Percentiles rank a stretch among this genome's conserved stretches.
These are phyloP conservation scores for Rickenella mellea DNA, from an alignment of 768 basidiomycete genomes.

Conservation along the genomic window DNA sequence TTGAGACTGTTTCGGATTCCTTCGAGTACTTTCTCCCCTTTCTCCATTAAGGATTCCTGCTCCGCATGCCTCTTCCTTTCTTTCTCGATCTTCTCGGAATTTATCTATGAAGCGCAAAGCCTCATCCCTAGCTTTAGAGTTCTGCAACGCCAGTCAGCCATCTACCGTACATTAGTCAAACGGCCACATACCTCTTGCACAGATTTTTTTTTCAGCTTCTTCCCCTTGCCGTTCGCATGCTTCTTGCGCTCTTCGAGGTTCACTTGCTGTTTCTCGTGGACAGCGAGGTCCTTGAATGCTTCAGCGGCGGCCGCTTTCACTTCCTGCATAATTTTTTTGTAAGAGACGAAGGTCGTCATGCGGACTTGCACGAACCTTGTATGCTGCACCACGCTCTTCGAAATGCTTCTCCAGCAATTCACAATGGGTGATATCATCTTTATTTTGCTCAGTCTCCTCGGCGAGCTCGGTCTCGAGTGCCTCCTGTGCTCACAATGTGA, in stretches of 20 bases:
- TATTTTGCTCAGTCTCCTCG: constrained; percentile 66
- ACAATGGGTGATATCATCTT: constrained; percentile 69
- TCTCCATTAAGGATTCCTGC: constrained; percentile 56
- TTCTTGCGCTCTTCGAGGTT: constrained; percentile 80
- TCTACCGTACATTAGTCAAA: background rate
- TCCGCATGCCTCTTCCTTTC: constrained; percentile 60
- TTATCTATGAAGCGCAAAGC: constrained; percentile 65
- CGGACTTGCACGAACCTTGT: constrained; percentile 40
- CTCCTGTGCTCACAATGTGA: constrained; percentile 33
- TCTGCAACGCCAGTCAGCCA: constrained; percentile 30
- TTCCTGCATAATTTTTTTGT: constrained; percentile 39
- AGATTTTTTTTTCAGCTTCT: constrained; percentile 87
- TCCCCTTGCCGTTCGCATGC: constrained; percentile 66
- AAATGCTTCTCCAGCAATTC: constrained; percentile 62
- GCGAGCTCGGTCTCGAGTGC: constrained; percentile 48
- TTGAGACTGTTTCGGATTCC: constrained; percentile 77
- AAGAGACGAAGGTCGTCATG: constrained; percentile 2
- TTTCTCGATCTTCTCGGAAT: constrained; percentile 56
- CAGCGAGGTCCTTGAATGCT: constrained; percentile 73
- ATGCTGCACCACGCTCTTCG: constrained; percentile 55
- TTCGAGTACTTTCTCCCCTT: constrained; percentile 78
- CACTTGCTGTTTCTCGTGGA: constrained; percentile 75
- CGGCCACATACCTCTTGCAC: constrained; percentile 62
- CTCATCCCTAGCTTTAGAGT: constrained; percentile 45
- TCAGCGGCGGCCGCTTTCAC: constrained; percentile 64